Conservation (phyloP, 1,284 basidiomycete species). For the Boletellus sp. region DNA sequence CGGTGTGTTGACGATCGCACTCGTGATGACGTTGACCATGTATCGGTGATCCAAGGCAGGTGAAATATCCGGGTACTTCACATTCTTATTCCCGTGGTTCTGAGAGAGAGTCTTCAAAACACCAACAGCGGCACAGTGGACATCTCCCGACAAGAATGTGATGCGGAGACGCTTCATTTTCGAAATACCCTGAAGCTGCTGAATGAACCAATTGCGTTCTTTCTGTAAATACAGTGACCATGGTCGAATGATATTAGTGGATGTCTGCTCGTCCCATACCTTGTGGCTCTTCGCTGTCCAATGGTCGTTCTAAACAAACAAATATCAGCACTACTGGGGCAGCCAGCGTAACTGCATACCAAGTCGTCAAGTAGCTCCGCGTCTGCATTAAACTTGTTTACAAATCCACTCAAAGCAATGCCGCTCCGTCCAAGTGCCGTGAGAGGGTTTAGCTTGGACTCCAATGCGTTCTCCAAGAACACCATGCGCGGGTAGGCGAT, state of each 20-base stretch:
- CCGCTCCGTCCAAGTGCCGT: constrained; percentile 66
- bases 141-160: constrained; percentile 87
- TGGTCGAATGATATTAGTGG: background rate
- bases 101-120: constrained; percentile 62
- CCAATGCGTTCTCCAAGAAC: constrained; percentile 76
- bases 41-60: constrained; percentile 72
- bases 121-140: constrained; percentile 85
- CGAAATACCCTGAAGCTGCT: constrained; percentile 73
- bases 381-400: constrained; percentile 90
- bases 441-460: constrained; percentile 80
- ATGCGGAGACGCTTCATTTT: constrained; percentile 61
- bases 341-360: constrained; percentile 37
- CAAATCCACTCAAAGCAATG: constrained; percentile 72
- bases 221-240: constrained; percentile 41
- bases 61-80: constrained; percentile 43
- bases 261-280: constrained; percentile 34
- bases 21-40: constrained; percentile 82
- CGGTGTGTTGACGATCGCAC: constrained; percentile 82
- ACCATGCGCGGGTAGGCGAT: constrained; percentile 93
- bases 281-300: constrained; percentile 85
- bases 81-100: constrained; percentile 35
- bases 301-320: constrained; percentile 67
- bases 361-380: constrained; percentile 91
- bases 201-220: constrained; percentile 90
- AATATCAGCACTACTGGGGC: background rate